Base-by-base conservation (phyloP, 495 filamentous ascomycete species). In the Penicillium ochrochloron region DNA sequence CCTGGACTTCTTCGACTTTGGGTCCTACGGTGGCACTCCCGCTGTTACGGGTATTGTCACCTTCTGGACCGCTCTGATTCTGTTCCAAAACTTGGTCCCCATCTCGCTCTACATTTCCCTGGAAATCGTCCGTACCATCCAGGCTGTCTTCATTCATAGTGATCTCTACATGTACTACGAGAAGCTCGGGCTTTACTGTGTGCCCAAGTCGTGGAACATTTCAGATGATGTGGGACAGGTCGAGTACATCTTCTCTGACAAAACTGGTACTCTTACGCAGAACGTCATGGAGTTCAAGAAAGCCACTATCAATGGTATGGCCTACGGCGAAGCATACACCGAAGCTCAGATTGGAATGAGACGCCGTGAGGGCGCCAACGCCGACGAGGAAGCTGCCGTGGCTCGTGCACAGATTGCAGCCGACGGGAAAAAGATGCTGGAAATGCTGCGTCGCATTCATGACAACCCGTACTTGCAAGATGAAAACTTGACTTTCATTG, bases 221-320 rank as follows among this genome's bases (percentile, higher is more conserved):
- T 97, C 93, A 2, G 96, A 99, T 70, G 96, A 99, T 68, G 84
- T 99, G 35, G 96, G 96, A 11, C 96, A 99, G 78, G 97, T 99
- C 63, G 96, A 99, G 75, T 99, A 98, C 77, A 97, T 99, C 66
- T 99, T 99, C 80, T 98, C 96, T 1, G 96, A 99, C 80, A 99
- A 99, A 78, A 99, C 96, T 2, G 96, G 96, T 39, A 99, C 96
- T 5, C 79, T 99, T 67, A 99, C 96, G 7, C 96, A 99, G 71
- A 99, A 99, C 73, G 92, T 98, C 56, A 99, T 99, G 96, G 96
- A 99, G 77, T 99, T 97, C 86, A 98, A 97, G 76, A 99, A 99
- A 72, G 90, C 88, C 62, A 96, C 92, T 19, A 88, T 99, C 74
- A 97, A 98, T 71, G 95, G 96, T 11, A 83, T 93, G 58, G 86